Base-by-base conservation (phyloP, 2,329 filamentous ascomycete species). In the Talaromyces islandicus region DNA sequence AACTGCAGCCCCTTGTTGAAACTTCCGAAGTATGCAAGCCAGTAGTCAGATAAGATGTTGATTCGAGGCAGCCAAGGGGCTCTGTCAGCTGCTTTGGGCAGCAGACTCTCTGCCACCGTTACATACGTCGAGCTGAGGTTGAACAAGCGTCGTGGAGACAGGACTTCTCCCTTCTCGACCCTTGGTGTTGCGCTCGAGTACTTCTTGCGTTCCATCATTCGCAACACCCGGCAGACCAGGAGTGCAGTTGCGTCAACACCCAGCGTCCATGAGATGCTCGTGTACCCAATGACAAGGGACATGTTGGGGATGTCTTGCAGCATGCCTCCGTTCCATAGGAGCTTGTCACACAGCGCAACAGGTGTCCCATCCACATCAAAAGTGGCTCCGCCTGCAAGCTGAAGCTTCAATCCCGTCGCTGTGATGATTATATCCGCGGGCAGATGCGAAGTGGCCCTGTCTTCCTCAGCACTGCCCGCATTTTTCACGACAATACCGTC, bases 401-500 rank as follows among this genome's bases (percentile, higher is more conserved):
- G 65, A 1, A 76, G 56, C 25, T 69, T 72, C 3, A 77, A 67
- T 1, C 75, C 75, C 1, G 75, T 77, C 11, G 74, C 75, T 1
- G 75, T 75, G 57, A 77, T 64, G 41, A 77, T 72, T 35, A 73
- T 69, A 58, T 76, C 73, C 0, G 71, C 67, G 25, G 69, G 62
- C 3, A 76, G 60, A 21, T 43, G 41, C 17, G 41, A 19, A 21
- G 5, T 19, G 9, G 41, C 10, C 2, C 57, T 35, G 2, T 69
- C 56, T 30, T 77, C 78, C 2, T 70, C 74, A 6, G 70, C 64
- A 19, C 7, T n/a, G n/a, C 17, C 41, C 21, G 41, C 19, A 14
- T 43, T n/a, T 43, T 21, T 43, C 3, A 85, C 70, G 29, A 73
- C 68, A 62, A 85, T 82, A 24, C 76, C 75, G 54, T 77, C 68